Conservation (phyloP, 495 filamentous ascomycete genomes). For the Apodospora peruviana region DNA sequence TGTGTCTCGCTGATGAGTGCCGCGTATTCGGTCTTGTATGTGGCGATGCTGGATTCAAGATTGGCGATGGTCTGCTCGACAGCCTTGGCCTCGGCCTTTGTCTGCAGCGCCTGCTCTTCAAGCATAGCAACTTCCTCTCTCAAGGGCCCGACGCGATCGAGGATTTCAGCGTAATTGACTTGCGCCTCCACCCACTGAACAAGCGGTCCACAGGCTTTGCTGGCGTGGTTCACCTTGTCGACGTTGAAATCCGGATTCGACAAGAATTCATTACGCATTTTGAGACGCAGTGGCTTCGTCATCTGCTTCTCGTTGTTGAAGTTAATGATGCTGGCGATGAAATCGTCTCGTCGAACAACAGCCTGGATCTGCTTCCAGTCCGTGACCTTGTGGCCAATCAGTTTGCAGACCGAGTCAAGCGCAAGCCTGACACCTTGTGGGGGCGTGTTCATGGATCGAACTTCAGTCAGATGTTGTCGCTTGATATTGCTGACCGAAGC, state of each 20-base stretch:
- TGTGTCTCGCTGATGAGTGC: conserved; percentile 94
- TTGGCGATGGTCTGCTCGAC: conserved; percentile 79
- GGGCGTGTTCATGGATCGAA: conserved; percentile 90
- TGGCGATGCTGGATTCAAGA: conserved; percentile 85
- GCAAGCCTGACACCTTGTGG: conserved; percentile 86
- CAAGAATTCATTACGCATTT: conserved; percentile 90
- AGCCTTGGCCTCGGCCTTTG: conserved; percentile 87
- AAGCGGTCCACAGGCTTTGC: conserved; percentile 92
- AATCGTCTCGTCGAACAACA: conserved; percentile 85
- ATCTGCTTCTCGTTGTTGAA: conserved; percentile 96
- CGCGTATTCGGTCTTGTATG: conserved; percentile 97
- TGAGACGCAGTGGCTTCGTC: conserved; percentile 71
- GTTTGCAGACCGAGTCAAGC: conserved; percentile 88
- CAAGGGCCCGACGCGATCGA: conserved; percentile 89
- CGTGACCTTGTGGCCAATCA: conserved; percentile 84
- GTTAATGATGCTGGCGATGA: conserved; percentile 95
- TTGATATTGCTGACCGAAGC: conserved; percentile 98
- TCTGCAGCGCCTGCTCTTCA: conserved; percentile 83
- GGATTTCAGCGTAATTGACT: conserved; percentile 93
- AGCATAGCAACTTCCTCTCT: conserved; percentile 84
- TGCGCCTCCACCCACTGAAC: conserved; percentile 98
- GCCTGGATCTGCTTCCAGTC: conserved; percentile 88
- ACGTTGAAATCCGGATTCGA: conserved; percentile 92
- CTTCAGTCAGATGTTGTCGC: conserved; percentile 91
- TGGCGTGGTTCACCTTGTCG: conserved; percentile 89